Percentiles rank a stretch among this genome's conserved stretches.
Conservation (phyloP, 164 flowering plant species). For the Annona cherimola region DNA sequence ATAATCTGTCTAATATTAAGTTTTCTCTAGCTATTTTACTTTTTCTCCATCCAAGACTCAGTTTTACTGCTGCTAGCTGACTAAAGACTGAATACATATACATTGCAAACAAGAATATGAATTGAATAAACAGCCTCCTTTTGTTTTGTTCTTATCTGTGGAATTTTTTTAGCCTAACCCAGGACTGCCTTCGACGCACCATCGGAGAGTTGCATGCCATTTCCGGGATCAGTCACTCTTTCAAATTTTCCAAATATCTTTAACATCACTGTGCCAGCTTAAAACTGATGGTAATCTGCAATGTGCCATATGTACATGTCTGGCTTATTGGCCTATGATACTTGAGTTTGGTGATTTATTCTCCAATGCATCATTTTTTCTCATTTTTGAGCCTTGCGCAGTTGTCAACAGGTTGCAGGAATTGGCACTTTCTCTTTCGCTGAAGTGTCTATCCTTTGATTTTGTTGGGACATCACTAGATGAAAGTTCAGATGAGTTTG, state of each 20-base stretch:
- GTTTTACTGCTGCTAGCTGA: too few relatives aligned
- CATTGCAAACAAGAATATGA: too few relatives aligned
- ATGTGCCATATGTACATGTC: background rate
- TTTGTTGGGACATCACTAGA: conserved; percentile 95
- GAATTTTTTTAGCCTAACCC: conserved; percentile 59
- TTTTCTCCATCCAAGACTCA: too few relatives aligned
- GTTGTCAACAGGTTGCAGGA: conserved; percentile 68
- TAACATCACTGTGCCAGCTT: conserved; percentile 69
- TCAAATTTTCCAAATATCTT: conserved; percentile 83
- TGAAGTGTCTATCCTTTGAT: conserved; percentile 88
- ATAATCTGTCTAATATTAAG: too few relatives aligned
- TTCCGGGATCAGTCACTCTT: conserved; percentile 87
- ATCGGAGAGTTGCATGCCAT: conserved; percentile 81
- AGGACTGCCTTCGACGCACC: conserved; percentile 84
- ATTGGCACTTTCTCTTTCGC: conserved; percentile 75
- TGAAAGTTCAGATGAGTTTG: conserved; percentile 99
- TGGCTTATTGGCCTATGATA: background rate
- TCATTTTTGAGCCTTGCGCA: conserved; percentile 28
- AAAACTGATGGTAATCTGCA: conserved; percentile 68
- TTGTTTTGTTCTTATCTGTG: conserved; percentile 4
- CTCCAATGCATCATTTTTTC: background rate
- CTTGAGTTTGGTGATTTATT: conserved; percentile 4
- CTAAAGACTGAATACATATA: too few relatives aligned
- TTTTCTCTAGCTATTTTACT: too few relatives aligned
- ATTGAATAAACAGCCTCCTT: background rate